Conservation (phyloP, 352 stramenopile species). For the Pythium phragmiticola region DNA sequence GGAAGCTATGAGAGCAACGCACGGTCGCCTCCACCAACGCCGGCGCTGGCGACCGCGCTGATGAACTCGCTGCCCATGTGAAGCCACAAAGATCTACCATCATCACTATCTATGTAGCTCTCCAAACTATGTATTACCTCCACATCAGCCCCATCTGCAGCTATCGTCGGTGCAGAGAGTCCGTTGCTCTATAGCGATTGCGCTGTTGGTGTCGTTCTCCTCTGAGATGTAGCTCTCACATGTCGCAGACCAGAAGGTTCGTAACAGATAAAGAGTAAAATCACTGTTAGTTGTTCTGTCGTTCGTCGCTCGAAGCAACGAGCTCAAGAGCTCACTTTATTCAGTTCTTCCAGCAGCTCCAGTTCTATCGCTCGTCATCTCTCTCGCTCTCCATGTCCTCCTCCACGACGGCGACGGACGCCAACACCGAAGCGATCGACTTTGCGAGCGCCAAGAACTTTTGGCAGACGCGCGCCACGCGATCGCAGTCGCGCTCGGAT, state of each 20-base stretch:
- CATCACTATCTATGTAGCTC: no score
- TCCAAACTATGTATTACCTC: no score
- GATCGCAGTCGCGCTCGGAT: constrained; percentile 29
- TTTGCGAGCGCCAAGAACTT: constrained; percentile 61
- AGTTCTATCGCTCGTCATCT: not conserved
- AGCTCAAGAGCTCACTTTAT: no score
- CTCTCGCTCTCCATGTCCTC: constrained; percentile 2
- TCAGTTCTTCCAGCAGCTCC: not conserved
- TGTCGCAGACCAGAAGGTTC: constrained; percentile 4
- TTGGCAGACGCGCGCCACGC: constrained; percentile 58
- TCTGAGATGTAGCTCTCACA: constrained; percentile 1
- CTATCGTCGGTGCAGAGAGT: no score
- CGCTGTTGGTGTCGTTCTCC: no score
- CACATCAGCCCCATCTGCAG: not conserved
- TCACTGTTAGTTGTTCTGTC: not conserved
- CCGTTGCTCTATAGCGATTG: no score
- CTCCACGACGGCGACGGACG: constrained; percentile 1
- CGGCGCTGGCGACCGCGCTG: not conserved
- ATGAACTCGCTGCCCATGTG: no score
- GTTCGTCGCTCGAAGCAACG: no score
- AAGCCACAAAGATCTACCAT: no score
- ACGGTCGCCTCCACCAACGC: not conserved
- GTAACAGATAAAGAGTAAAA: constrained; percentile 1
- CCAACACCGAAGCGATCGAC: constrained; percentile 27
- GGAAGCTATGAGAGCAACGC: not conserved